Conservation (phyloP, 768 basidiomycete genomes). For the Termitomyces sp. region DNA sequence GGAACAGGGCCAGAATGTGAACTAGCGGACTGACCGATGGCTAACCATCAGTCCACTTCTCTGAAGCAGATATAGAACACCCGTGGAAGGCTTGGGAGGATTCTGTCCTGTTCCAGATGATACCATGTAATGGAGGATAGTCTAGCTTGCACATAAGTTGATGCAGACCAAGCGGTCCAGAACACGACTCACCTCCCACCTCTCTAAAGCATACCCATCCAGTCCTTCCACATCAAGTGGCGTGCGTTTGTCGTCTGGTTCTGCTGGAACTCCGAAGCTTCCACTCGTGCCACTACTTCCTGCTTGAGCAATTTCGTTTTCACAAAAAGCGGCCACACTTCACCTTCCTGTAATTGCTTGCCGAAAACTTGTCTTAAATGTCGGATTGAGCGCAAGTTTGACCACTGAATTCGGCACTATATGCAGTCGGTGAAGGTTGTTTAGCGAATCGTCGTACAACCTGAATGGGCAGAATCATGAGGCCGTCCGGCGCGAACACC, state of each 20-base stretch:
- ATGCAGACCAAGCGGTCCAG: not conserved
- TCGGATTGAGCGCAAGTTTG: conserved; percentile 69
- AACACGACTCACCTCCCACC: conserved; percentile 75
- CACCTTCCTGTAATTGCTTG: conserved; percentile 90
- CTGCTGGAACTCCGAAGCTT: conserved; percentile 83
- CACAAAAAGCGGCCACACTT: conserved; percentile 16
- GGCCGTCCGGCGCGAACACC: conserved; percentile 11
- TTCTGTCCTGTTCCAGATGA: conserved; percentile 82
- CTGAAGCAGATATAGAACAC: conserved; percentile 80
- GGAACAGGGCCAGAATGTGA: conserved; percentile 10
- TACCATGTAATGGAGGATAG: conserved; percentile 97
- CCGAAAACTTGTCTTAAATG: conserved; percentile 77
- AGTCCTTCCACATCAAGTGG: conserved; percentile 57
- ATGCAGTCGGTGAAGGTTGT: conserved; percentile 63
- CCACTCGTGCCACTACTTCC: conserved; percentile 60
- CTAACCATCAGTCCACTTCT: conserved; percentile 85
- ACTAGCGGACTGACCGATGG: conserved; percentile 47
- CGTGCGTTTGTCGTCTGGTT: conserved; percentile 58
- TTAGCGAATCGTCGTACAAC: conserved; percentile 67
- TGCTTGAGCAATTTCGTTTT: not conserved
- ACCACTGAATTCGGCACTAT: conserved; percentile 59
- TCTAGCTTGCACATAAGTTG: conserved; percentile 44
- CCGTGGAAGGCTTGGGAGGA: conserved; percentile 74
- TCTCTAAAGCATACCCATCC: conserved; percentile 79
- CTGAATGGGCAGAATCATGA: conserved; percentile 37